Conservation (phyloP, 768 basidiomycete species). For the Podaxis sp. region DNA sequence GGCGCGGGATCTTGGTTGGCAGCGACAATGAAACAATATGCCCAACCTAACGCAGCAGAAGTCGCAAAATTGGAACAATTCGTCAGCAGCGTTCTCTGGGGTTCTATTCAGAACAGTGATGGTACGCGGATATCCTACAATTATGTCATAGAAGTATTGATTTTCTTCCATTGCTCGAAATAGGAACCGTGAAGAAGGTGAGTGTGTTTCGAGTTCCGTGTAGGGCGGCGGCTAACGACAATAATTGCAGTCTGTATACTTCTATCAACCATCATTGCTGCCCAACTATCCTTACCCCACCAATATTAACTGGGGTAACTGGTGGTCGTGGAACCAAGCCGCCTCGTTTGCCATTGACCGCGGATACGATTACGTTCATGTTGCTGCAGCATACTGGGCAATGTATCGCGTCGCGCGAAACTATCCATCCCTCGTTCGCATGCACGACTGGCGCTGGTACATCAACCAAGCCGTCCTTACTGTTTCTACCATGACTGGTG, state of each 20-base stretch:
- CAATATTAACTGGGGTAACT: conserved; percentile 48
- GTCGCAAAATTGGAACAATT: conserved; percentile 53
- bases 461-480: conserved; percentile 54
- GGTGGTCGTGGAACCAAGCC: conserved; percentile 59
- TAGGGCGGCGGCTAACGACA: neutral
- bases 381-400: conserved; percentile 53
- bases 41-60: conserved; percentile 53
- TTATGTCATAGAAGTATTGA: neutral
- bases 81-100: conserved; percentile 44
- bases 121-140: conserved; percentile 26
- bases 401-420: conserved; percentile 59
- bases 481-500: conserved; percentile 44
- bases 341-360: conserved; percentile 47
- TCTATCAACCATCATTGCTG: conserved; percentile 45
- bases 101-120: conserved; percentile 50
- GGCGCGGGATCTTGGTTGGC: conserved; percentile 61
- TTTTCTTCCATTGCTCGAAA: neutral
- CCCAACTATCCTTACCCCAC: conserved; percentile 50
- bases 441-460: conserved; percentile 57
- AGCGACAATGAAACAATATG: conserved; percentile 56
- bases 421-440: conserved; percentile 48
- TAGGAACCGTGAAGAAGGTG: conserved; percentile 56
- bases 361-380: conserved; percentile 54
- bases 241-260: conserved; percentile 44
- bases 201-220: neutral